Percentiles rank a stretch among this genome's conserved stretches.
Evolutionary conservation across 2,329 filamentous ascomycete species (phyloP).

Genomic region (Juglanconis oblonga): DNA sequence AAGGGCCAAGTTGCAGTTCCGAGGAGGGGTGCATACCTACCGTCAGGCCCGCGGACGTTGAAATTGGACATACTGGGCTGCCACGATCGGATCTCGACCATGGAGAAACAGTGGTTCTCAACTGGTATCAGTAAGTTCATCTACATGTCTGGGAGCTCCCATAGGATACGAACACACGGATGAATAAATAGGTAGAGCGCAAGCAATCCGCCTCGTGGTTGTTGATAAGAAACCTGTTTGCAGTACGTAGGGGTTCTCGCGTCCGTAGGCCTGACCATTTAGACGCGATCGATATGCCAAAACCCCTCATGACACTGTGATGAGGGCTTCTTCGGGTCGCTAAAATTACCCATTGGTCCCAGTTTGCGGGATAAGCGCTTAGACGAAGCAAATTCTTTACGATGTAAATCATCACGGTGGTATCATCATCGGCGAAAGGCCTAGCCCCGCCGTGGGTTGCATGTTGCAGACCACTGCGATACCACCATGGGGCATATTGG

Average conservation of each 20-base stretch:
- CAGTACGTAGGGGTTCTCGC: no score
- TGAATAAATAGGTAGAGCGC: no score
- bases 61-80: no score
- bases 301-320: not conserved
- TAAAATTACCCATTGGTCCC: slow-evolving; percentile 3
- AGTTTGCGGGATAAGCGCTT: slow-evolving; percentile 9
- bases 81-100: no score
- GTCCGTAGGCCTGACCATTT: not conserved
- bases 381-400: not conserved
- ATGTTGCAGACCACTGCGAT: not conserved
- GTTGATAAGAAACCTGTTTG: no score
- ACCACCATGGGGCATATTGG: not conserved
- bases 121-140: no score
- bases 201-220: no score
- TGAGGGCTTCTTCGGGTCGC: not conserved
- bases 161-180: no score
- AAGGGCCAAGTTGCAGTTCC: not conserved
- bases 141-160: no score
- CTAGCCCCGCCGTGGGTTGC: not conserved
- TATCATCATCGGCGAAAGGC: not conserved
- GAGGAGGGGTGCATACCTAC: not conserved
- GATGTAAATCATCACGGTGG: not conserved
- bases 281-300: not conserved
- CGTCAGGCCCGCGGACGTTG: no score
- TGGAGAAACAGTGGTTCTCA: no score